Evolutionary conservation across 2,329 filamentous ascomycete species (phyloP).

Genomic region (Trichoderma hamatum): DNA sequence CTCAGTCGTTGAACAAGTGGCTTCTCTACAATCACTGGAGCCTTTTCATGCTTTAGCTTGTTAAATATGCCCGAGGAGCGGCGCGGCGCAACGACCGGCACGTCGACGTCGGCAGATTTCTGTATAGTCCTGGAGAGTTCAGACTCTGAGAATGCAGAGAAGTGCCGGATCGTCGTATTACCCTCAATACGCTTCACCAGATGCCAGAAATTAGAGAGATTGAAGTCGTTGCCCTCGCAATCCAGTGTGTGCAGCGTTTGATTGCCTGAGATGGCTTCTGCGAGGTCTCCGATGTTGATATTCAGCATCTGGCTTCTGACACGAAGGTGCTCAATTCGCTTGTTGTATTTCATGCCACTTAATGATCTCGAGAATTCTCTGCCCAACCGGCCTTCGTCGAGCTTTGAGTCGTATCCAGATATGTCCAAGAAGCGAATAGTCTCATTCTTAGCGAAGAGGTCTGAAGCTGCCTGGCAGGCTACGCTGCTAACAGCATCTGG

Average conservation of each 20-base stretch:
- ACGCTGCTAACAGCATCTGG: slow-evolving; percentile 50
- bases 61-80: slow-evolving; percentile 42
- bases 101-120: slow-evolving; percentile 40
- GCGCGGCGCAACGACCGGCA: slow-evolving; percentile 35
- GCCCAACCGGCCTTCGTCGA: slow-evolving; percentile 60
- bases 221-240: slow-evolving; percentile 59
- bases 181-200: slow-evolving; percentile 49
- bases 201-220: slow-evolving; percentile 54
- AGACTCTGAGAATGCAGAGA: slow-evolving; percentile 46
- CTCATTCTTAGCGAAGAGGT: slow-evolving; percentile 55
- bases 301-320: slow-evolving; percentile 60
- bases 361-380: slow-evolving; percentile 56
- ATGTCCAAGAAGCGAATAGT: slow-evolving; percentile 58
- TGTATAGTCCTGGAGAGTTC: slow-evolving; percentile 43
- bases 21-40: slow-evolving; percentile 36
- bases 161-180: slow-evolving; percentile 49
- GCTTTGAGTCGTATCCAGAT: slow-evolving; percentile 59
- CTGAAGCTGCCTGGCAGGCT: slow-evolving; percentile 53
- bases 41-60: slow-evolving; percentile 40
- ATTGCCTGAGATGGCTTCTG: slow-evolving; percentile 53
- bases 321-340: slow-evolving; percentile 52
- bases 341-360: slow-evolving; percentile 50
- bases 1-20: slow-evolving; percentile 43
- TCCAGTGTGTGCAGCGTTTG: slow-evolving; percentile 55
- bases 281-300: slow-evolving; percentile 56